Evolutionary conservation across 2,329 filamentous ascomycete genomes (phyloP).

Genomic region (Clathrospora elynae): DNA sequence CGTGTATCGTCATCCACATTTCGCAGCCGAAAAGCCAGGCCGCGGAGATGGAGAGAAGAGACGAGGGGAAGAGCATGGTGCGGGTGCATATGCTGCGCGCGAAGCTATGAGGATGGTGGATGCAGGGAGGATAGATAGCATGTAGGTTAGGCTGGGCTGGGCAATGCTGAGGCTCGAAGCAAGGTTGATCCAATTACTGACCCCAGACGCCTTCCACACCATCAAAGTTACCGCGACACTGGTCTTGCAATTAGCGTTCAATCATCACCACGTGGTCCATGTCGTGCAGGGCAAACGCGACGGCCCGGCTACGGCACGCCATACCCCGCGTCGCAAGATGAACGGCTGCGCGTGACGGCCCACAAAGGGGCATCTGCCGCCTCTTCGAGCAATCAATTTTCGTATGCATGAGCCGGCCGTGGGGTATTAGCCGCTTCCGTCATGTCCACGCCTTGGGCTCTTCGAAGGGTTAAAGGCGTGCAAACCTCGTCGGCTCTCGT

Average conservation of each 20-base stretch:
- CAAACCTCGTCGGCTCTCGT: slow-evolving; percentile 33
- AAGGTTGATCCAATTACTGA: no score
- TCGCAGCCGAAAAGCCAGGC: slow-evolving; percentile 6
- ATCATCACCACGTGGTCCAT: no score
- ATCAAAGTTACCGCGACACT: no score
- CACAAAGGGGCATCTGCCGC: slow-evolving; percentile 15
- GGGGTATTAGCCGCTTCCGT: slow-evolving; percentile 22
- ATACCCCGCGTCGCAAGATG: slow-evolving; percentile 19
- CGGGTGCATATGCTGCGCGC: slow-evolving; percentile 9
- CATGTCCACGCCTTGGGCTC: slow-evolving; percentile 14
- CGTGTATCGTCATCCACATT: slow-evolving; percentile 21
- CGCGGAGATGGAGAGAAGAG: not conserved
- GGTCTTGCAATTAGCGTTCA: no score
- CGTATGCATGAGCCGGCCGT: slow-evolving; percentile 6
- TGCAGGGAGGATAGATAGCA: not conserved
- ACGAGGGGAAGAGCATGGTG: not conserved
- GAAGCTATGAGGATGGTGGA: slow-evolving; percentile 2
- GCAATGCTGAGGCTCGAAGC: no score
- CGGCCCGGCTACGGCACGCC: no score
- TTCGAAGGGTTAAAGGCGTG: slow-evolving; percentile 19
- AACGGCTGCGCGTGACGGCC: slow-evolving; percentile 13
- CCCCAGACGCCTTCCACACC: no score
- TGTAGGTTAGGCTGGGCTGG: no score
- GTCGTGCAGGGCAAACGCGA: no score
- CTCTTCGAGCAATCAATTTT: slow-evolving; percentile 16